These are phyloP conservation scores for Macrolepiota dolichaula DNA, from an alignment of 768 basidiomycete species.

Conservation along the genomic window DNA sequence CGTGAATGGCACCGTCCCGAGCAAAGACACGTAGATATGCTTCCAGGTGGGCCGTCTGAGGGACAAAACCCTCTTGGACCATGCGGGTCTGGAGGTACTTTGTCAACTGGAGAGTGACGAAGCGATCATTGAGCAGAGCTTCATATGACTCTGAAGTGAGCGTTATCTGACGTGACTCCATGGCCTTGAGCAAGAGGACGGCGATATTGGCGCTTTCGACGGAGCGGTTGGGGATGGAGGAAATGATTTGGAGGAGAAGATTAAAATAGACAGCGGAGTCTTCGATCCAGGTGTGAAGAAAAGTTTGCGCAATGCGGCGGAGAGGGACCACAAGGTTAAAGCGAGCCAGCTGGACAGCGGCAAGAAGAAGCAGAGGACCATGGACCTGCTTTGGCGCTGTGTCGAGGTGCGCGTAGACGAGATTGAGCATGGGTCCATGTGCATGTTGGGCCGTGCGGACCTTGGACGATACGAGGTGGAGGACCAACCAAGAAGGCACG, in stretches of 20 bases:
- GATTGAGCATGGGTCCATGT: slow-evolving; percentile 34
- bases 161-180: slow-evolving; percentile 41
- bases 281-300: slow-evolving; percentile 28
- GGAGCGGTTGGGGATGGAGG: slow-evolving; percentile 36
- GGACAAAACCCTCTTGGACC: slow-evolving; percentile 35
- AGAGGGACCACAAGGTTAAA: slow-evolving; percentile 47
- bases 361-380: slow-evolving; percentile 43
- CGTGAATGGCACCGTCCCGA: slow-evolving; percentile 37
- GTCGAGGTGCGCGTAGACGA: slow-evolving; percentile 39
- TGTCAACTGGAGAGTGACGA: slow-evolving; percentile 48
- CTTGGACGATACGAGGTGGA: slow-evolving; percentile 46
- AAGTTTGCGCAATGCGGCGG: slow-evolving; percentile 38
- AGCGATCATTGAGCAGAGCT: slow-evolving; percentile 44
- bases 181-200: slow-evolving; percentile 38
- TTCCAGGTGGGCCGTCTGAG: slow-evolving; percentile 42
- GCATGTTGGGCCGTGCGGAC: slow-evolving; percentile 45
- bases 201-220: slow-evolving; percentile 35
- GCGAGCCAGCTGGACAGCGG: slow-evolving; percentile 45
- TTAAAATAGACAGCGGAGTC: slow-evolving; percentile 41
- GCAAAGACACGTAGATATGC: slow-evolving; percentile 46
- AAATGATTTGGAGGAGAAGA: slow-evolving; percentile 48
- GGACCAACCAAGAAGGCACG: slow-evolving; percentile 52
- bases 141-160: slow-evolving; percentile 41
- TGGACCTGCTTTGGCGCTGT: slow-evolving; percentile 27
- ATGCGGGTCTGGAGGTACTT: slow-evolving; percentile 42